These are phyloP conservation scores for Dothideomycetes sp. DNA, from an alignment of 2,329 filamentous ascomycete species.

Conservation along the genomic window DNA sequence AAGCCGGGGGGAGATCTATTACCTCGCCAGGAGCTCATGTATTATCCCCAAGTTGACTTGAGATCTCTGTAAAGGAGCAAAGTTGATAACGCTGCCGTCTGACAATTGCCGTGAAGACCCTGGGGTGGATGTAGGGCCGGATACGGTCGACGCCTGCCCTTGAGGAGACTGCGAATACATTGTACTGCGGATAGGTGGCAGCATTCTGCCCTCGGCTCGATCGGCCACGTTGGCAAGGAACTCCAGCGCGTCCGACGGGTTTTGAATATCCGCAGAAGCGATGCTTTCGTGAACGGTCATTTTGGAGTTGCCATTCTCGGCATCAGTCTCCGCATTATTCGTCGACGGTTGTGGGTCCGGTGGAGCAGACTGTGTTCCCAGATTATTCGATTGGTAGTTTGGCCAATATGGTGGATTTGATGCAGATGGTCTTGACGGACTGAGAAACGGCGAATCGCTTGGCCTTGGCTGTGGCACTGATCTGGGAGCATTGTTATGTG, in stretches of 20 bases:
- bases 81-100: slow-evolving; percentile 7
- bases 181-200: slow-evolving; percentile 18
- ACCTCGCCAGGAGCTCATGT: slow-evolving; percentile 14
- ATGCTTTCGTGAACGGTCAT: slow-evolving; percentile 19
- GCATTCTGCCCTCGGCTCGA: slow-evolving; percentile 17
- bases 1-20: background rate
- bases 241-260: slow-evolving; percentile 22
- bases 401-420: slow-evolving; percentile 3
- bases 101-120: slow-evolving; percentile 1
- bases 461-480: background rate
- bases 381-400: background rate
- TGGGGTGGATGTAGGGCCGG: slow-evolving; percentile 1
- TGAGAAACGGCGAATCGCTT: slow-evolving; percentile 1
- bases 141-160: slow-evolving; percentile 5
- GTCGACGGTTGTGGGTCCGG: slow-evolving; percentile 3
- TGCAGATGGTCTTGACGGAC: background rate
- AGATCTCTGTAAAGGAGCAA: slow-evolving; percentile 18
- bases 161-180: slow-evolving; percentile 13
- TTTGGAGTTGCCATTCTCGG: background rate
- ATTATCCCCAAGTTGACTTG: slow-evolving; percentile 19
- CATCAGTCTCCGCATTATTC: background rate
- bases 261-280: slow-evolving; percentile 21
- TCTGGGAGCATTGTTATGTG: background rate
- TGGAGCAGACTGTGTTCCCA: background rate
- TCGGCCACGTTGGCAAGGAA: slow-evolving; percentile 23